Conservation (phyloP, 1,284 basidiomycete species). For the Sporisorium exsertum region DNA sequence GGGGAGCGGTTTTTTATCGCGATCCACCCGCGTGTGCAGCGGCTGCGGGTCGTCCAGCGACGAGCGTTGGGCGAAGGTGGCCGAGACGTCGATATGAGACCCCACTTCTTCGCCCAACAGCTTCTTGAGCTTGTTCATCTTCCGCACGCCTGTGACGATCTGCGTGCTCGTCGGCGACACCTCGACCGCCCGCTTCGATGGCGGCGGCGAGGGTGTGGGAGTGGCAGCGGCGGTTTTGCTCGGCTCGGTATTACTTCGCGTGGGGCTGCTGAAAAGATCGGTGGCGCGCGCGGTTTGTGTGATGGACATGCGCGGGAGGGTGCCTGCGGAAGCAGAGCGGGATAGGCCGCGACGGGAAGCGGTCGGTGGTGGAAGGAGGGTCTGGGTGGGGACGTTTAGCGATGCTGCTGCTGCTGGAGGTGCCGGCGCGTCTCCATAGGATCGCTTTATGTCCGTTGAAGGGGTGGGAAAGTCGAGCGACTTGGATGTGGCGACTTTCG, state of each 20-base stretch:
- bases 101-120: slow-evolving; percentile 34
- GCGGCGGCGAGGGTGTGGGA: neutral
- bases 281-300: neutral
- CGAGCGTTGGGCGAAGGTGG: no score
- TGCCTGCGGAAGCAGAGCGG: slow-evolving; percentile 21
- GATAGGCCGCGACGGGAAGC: slow-evolving; percentile 4
- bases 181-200: neutral
- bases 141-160: slow-evolving; percentile 28
- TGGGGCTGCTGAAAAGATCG: neutral
- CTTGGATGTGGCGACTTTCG: neutral
- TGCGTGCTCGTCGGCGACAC: slow-evolving; percentile 33
- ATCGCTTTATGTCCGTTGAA: no score
- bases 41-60: no score
- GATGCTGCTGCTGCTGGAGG: neutral
- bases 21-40: neutral
- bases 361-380: neutral
- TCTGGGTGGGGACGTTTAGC: neutral
- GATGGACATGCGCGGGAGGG: neutral
- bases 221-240: neutral
- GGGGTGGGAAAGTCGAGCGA: no score
- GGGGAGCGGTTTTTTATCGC: slow-evolving; percentile 22
- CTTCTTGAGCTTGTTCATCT: slow-evolving; percentile 37
- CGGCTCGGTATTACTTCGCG: neutral
- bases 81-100: slow-evolving; percentile 4
- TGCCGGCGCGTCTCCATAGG: no score